These are phyloP conservation scores for Yamadazyma sp. DNA, from an alignment of 805 yeast genomes.

Conservation along the genomic window DNA sequence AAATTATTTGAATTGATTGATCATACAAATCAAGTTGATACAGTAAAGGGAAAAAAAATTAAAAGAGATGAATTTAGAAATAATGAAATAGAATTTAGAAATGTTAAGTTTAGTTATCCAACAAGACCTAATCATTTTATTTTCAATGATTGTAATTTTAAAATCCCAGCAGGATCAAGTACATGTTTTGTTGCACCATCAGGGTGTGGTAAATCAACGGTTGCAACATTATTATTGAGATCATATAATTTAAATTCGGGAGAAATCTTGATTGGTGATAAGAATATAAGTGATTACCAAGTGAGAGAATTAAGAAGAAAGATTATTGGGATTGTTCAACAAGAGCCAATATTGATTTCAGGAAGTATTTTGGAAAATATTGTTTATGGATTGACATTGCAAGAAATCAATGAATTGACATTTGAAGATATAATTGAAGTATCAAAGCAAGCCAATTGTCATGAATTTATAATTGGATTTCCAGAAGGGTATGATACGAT, in stretches of 20 bases:
- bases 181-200: conserved; percentile 54
- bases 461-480: conserved; percentile 52
- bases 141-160: conserved; percentile 37
- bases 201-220: conserved; percentile 61
- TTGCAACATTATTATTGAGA: conserved; percentile 51
- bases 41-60: conserved; percentile 27
- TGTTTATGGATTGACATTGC: conserved; percentile 46
- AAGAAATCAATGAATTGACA: conserved; percentile 29
- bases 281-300: conserved; percentile 45
- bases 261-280: conserved; percentile 49
- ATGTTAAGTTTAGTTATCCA: conserved; percentile 42
- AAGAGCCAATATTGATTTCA: conserved; percentile 56
- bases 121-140: conserved; percentile 33
- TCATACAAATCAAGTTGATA: conserved; percentile 31
- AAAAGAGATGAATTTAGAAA: conserved; percentile 12
- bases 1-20: conserved; percentile 42
- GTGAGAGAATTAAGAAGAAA: conserved; percentile 47
- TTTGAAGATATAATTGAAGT: conserved; percentile 44
- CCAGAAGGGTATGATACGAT: conserved; percentile 61
- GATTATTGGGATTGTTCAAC: conserved; percentile 57
- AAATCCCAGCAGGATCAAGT: conserved; percentile 32
- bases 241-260: conserved; percentile 52
- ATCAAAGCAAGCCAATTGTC: conserved; percentile 53
- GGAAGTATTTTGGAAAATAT: conserved; percentile 57
- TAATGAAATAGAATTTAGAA: conserved; percentile 36